Conservation (phyloP, 2,329 filamentous ascomycete species). For the Aspergillus sp. region DNA sequence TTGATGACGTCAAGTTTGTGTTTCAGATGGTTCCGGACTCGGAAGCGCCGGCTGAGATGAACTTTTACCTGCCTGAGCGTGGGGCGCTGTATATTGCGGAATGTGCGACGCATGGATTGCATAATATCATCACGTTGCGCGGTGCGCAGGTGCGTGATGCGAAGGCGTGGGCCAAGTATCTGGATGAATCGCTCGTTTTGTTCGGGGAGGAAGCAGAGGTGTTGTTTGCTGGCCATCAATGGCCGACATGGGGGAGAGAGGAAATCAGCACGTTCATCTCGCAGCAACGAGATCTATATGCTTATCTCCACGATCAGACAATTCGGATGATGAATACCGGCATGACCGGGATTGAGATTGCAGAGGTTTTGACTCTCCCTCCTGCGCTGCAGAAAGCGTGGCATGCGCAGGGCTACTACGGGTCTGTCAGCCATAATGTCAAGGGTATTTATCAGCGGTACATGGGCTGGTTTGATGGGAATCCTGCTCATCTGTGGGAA, state of each 20-base stretch:
- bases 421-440: slow-evolving; percentile 35
- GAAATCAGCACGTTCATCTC: slow-evolving; percentile 21
- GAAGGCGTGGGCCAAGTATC: no score
- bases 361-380: slow-evolving; percentile 32
- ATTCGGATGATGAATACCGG: slow-evolving; percentile 36
- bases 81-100: no score
- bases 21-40: no score
- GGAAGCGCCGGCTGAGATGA: no score
- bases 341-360: slow-evolving; percentile 35
- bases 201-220: slow-evolving; percentile 29
- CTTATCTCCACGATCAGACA: slow-evolving; percentile 38
- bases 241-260: slow-evolving; percentile 38
- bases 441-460: slow-evolving; percentile 35
- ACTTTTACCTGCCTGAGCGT: no score
- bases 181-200: slow-evolving; percentile 34
- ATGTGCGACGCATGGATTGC: no score
- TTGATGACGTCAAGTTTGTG: no score
- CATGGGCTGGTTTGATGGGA: slow-evolving; percentile 30
- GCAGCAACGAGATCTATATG: slow-evolving; percentile 38
- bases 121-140: no score
- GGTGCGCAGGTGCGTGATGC: no score
- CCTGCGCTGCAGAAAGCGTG: slow-evolving; percentile 24
- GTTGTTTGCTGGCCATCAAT: slow-evolving; percentile 36
- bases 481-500: slow-evolving; percentile 34
- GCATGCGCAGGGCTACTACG: slow-evolving; percentile 34